Evolutionary conservation across 305 asterid genomes (phyloP).

Genomic region (Solanum chacoense): DNA sequence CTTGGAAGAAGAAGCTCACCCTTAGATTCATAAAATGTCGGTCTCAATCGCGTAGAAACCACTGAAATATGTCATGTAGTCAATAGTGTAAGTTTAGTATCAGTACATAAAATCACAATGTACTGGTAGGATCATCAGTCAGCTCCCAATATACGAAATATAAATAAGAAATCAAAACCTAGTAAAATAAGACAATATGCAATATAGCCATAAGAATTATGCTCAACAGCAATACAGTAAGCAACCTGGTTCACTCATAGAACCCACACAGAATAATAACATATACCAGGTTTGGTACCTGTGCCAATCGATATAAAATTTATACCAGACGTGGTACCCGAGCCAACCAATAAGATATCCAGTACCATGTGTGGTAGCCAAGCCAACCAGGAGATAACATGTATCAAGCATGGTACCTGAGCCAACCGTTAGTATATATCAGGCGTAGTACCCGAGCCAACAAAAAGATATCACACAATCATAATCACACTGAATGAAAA

Average conservation of each 20-base stretch:
- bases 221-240: not conserved
- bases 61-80: not conserved
- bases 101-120: not conserved
- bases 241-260: not conserved
- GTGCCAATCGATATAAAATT: not conserved
- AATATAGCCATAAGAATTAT: no score
- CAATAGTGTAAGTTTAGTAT: not conserved
- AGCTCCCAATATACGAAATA: not conserved
- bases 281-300: not conserved
- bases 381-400: not conserved
- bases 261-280: not conserved
- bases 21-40: not conserved
- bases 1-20: not conserved
- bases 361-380: not conserved
- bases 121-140: not conserved
- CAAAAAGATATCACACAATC: not conserved
- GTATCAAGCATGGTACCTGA: not conserved
- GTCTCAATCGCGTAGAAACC: no score
- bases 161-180: not conserved
- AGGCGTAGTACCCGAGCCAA: not conserved
- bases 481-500: not conserved
- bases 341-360: not conserved
- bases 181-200: not conserved
- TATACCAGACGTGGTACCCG: not conserved
- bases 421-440: not conserved